phyloP scores from a whole-genome alignment of 768 basidiomycete species.

The Calocera viscosa region DNA sequence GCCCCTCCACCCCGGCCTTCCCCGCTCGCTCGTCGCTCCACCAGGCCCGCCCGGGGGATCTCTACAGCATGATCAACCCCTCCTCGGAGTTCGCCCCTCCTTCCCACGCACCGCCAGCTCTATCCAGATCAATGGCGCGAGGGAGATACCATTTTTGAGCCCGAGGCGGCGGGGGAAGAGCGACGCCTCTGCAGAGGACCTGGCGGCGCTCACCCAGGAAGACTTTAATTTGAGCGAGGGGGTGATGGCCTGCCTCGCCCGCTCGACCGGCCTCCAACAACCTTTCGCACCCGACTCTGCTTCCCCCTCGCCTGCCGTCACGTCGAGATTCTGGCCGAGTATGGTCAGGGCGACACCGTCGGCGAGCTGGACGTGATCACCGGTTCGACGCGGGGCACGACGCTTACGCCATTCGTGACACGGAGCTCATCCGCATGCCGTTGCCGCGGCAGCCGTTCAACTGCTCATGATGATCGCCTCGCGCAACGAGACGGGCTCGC shows the following conservation, averaged over 20 bases:
- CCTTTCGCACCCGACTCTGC: conserved; percentile 36
- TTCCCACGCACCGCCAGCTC: too few species aligned
- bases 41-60: conserved; percentile 30
- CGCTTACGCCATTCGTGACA: conserved; percentile 97
- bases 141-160: background rate
- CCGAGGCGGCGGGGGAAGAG: background rate
- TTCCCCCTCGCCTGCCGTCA: conserved; percentile 17
- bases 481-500: conserved; percentile 53
- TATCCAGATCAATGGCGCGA: conserved; percentile 18
- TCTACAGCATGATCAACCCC: conserved; percentile 30
- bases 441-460: conserved; percentile 40
- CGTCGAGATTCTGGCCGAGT: conserved; percentile 78
- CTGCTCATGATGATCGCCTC: conserved; percentile 82
- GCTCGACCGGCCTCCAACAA: conserved; percentile 87
- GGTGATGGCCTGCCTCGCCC: conserved; percentile 95
- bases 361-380: conserved; percentile 98
- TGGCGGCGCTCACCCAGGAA: conserved; percentile 33
- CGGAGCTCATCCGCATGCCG: conserved; percentile 93
- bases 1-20: background rate
- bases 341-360: conserved; percentile 93
- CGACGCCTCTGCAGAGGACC: background rate
- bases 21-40: conserved; percentile 12
- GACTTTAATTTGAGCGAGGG: conserved; percentile 93
- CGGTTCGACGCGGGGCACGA: conserved; percentile 69
- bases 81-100: conserved; percentile 12